Evolutionary conservation across 2,329 filamentous ascomycete species (phyloP), one percentile per base, ranked within the genome.

Genomic region (Diplodia intermedia): DNA sequence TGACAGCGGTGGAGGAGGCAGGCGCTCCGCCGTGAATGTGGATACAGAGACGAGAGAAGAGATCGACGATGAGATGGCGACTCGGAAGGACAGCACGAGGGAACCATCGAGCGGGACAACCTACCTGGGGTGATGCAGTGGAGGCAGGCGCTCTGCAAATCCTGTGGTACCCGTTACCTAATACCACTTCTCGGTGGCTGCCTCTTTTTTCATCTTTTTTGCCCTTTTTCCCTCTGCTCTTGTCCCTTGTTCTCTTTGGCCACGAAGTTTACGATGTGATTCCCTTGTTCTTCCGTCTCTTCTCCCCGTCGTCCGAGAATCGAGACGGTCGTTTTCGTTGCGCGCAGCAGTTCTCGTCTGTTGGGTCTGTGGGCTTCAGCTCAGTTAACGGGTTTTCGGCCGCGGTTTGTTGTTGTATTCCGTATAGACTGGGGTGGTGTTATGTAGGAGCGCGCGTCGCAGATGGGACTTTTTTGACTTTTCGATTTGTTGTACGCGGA

Each of bases 181-280:
- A 49, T 66, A 31, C 43, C 43, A 20, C 50, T 47, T 47, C 54
- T 20, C 33, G 53, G 15, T 29, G 65, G 65, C 54, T 66, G 43
- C n/a, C 26, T 31, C 31, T 56, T 47, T 31, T 47, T 56, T 56
- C 3, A 31, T 52, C 5, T n/a, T 47, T 56, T 9, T 31, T 52
- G 36, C 49, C 55, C 9, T 18, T 47, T 23, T 40, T 54, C 26
- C n/a, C 40, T 20, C 52, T 56, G 36, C 26, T 29, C 31, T 54
- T 20, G 43, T 29, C 36, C 11, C 29, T 40, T 23, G 56, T n/a
- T 47, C 38, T 52, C 23, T 54, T 67, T 67, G 53, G 55, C 54
- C 54, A 67, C 53, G 65, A 47, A 67, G 65, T 60, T 40, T 36
- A 67, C 65, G 65, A 67, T 67, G 65, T 60, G 54, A 67, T 67